phyloP scores from a whole-genome alignment of 1,284 basidiomycete species.

The Ustilago esculenta region DNA sequence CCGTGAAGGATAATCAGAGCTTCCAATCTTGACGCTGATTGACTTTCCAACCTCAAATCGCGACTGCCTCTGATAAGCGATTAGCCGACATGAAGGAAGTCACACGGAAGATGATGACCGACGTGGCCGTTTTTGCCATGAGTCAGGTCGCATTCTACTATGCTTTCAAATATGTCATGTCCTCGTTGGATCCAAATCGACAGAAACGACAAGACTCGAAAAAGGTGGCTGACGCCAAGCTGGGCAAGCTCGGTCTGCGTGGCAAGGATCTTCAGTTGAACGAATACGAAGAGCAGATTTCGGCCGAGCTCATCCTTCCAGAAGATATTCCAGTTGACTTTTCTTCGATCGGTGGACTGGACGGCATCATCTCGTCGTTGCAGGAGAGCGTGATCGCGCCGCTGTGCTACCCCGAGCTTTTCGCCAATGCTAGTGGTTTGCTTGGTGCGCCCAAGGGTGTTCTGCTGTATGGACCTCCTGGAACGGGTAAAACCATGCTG shows the following conservation, averaged over 20 bases:
- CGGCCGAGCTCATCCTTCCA: slow-evolving; percentile 70
- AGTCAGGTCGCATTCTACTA: slow-evolving; percentile 68
- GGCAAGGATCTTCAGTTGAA: slow-evolving; percentile 55
- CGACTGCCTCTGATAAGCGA: not conserved
- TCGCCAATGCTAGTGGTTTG: slow-evolving; percentile 73
- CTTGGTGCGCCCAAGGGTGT: slow-evolving; percentile 72
- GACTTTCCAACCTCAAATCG: not conserved
- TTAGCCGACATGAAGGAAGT: slow-evolving; percentile 53
- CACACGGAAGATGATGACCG: slow-evolving; percentile 62
- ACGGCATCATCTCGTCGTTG: slow-evolving; percentile 87
- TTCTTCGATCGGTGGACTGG: slow-evolving; percentile 87
- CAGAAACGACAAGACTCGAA: slow-evolving; percentile 65
- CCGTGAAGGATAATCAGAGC: no score
- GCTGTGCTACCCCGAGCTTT: slow-evolving; percentile 88
- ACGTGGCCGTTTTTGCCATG: slow-evolving; percentile 61
- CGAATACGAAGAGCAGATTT: slow-evolving; percentile 70
- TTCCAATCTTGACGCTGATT: no score
- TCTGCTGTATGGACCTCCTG: slow-evolving; percentile 69
- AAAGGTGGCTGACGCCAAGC: slow-evolving; percentile 62
- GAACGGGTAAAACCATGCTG: slow-evolving; percentile 69
- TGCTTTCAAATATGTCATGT: slow-evolving; percentile 68
- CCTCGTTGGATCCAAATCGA: slow-evolving; percentile 66
- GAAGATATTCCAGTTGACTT: slow-evolving; percentile 70
- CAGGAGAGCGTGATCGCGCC: slow-evolving; percentile 97
- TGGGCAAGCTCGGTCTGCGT: slow-evolving; percentile 61